phyloP scores from a whole-genome alignment of 805 yeast genomes.

The Candida manassasensis region DNA sequence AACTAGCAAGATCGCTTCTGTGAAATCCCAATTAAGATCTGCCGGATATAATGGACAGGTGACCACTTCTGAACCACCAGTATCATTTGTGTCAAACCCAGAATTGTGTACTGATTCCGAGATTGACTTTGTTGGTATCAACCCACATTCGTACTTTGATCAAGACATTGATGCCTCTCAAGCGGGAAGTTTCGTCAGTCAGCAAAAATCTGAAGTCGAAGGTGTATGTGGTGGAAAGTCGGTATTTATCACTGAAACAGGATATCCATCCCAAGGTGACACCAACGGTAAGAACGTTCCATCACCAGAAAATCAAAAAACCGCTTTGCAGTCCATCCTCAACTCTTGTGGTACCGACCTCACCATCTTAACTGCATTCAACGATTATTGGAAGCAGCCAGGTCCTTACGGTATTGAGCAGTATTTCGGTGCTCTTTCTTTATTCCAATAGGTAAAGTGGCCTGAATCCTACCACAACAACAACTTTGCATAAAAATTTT shows the following conservation, averaged over 20 bases:
- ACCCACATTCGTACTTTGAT: constrained; percentile 85
- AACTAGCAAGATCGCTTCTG: constrained; percentile 57
- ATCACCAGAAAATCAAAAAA: constrained; percentile 58
- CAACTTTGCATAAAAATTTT: too few relatives aligned
- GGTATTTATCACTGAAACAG: constrained; percentile 77
- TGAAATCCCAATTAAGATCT: constrained; percentile 48
- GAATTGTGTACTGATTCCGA: constrained; percentile 62
- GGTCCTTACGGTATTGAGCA: constrained; percentile 86
- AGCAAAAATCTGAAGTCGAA: constrained; percentile 55
- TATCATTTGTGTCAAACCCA: constrained; percentile 57
- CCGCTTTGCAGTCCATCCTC: constrained; percentile 63
- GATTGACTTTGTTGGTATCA: constrained; percentile 80
- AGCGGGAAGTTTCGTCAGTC: constrained; percentile 67
- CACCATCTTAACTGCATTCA: constrained; percentile 72
- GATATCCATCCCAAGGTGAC: constrained; percentile 76
- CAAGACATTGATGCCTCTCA: constrained; percentile 51
- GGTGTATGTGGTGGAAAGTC: constrained; percentile 51
- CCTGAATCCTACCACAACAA: too few relatives aligned
- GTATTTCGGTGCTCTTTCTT: constrained; percentile 64
- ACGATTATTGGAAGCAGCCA: constrained; percentile 84
- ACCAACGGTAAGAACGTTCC: constrained; percentile 75
- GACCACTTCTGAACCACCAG: constrained; percentile 91
- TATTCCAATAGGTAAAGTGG: constrained; percentile 20
- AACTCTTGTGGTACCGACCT: constrained; percentile 53
- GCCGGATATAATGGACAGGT: constrained; percentile 78